Evolutionary conservation across 2,329 filamentous ascomycete genomes (phyloP).

Genomic region (Alternaria brassicicola): DNA sequence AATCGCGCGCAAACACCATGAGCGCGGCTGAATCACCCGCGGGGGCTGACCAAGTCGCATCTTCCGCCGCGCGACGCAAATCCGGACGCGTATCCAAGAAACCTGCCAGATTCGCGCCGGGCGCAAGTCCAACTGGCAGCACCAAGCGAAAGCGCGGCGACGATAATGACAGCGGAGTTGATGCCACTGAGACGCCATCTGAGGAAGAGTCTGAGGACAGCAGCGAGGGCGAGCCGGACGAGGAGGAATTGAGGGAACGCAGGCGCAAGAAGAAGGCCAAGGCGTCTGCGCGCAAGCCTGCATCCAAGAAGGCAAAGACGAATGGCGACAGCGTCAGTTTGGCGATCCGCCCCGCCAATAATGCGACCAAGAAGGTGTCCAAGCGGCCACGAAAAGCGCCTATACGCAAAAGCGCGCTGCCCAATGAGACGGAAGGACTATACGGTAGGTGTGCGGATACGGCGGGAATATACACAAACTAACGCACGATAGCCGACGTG

Average conservation of each 20-base stretch:
- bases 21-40: slow-evolving; percentile 37
- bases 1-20: slow-evolving; percentile 38
- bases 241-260: slow-evolving; percentile 48
- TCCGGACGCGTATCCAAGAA: slow-evolving; percentile 51
- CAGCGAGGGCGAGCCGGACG: slow-evolving; percentile 48
- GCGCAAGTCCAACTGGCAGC: slow-evolving; percentile 37
- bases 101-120: slow-evolving; percentile 42
- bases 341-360: slow-evolving; percentile 58
- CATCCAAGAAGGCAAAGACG: slow-evolving; percentile 61
- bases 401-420: slow-evolving; percentile 58
- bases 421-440: slow-evolving; percentile 59
- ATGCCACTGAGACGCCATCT: slow-evolving; percentile 31
- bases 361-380: slow-evolving; percentile 49
- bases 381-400: slow-evolving; percentile 57
- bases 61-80: slow-evolving; percentile 45
- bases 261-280: slow-evolving; percentile 43
- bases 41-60: slow-evolving; percentile 30
- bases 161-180: slow-evolving; percentile 39
- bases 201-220: slow-evolving; percentile 41
- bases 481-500: slow-evolving; percentile 58
- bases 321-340: slow-evolving; percentile 58
- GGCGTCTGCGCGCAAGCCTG: slow-evolving; percentile 46
- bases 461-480: slow-evolving; percentile 20
- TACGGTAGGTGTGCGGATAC: slow-evolving; percentile 54
- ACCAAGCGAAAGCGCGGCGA: slow-evolving; percentile 47